Evolutionary conservation across 1,284 basidiomycete genomes (phyloP).

Genomic region (Microbotryum lychnidis-dioicae): DNA sequence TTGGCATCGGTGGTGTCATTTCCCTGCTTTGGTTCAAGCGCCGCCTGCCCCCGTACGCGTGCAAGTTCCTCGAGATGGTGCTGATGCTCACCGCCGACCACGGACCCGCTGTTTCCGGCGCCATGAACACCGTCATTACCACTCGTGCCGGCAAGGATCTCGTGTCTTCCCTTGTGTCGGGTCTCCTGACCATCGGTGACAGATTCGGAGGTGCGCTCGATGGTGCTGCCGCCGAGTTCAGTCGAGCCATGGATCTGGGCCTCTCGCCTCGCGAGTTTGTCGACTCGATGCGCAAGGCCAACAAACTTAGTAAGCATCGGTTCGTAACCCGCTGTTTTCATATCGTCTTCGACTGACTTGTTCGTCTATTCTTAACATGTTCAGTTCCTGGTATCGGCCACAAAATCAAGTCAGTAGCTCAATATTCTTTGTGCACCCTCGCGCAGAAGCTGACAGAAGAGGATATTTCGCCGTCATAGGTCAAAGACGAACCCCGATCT

Average conservation of each 20-base stretch:
- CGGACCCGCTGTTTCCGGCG: constrained; percentile 55
- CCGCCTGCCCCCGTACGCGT: constrained; percentile 67
- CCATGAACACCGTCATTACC: constrained; percentile 99
- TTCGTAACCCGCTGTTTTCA: neutral
- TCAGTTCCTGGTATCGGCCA: constrained; percentile 88
- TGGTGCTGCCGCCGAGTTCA: constrained; percentile 94
- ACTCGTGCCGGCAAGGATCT: constrained; percentile 98
- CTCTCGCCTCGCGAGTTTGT: constrained; percentile 96
- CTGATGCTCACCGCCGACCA: constrained; percentile 98
- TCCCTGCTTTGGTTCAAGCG: constrained; percentile 97
- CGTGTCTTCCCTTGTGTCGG: constrained; percentile 91
- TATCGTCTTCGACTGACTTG: neutral
- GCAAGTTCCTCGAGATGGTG: constrained; percentile 99
- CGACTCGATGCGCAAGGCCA: constrained; percentile 87
- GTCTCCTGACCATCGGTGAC: constrained; percentile 94
- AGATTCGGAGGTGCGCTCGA: constrained; percentile 99
- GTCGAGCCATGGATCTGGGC: constrained; percentile 77
- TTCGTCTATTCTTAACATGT: constrained; percentile 39
- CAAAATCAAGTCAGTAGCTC: constrained; percentile 75
- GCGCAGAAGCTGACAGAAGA: neutral
- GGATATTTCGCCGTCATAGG: too few species aligned
- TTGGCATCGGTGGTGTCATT: constrained; percentile 95
- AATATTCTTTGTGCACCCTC: neutral
- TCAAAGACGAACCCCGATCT: constrained; percentile 63
- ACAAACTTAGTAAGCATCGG: constrained; percentile 61